phyloP scores from a whole-genome alignment of 768 basidiomycete species.

The Kwoniella pini region DNA sequence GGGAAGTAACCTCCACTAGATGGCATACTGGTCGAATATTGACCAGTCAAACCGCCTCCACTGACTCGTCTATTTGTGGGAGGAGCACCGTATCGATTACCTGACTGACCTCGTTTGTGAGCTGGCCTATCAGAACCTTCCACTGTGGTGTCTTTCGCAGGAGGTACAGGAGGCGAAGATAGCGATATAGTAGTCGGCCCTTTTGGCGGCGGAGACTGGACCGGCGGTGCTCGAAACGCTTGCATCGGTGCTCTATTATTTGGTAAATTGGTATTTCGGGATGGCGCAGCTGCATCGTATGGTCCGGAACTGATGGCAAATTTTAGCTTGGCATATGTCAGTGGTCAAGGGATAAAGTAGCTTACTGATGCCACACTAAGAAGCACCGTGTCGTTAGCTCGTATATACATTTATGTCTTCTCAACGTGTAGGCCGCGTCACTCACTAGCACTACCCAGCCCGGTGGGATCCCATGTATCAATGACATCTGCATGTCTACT shows the following conservation, averaged over 20 bases:
- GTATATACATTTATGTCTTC: no score
- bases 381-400: not conserved
- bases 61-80: conserved; percentile 23
- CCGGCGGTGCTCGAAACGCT: conserved; percentile 41
- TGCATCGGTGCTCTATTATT: conserved; percentile 48
- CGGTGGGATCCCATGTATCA: conserved; percentile 55
- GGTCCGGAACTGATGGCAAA: conserved; percentile 42
- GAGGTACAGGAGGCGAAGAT: conserved; percentile 30
- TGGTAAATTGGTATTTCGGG: conserved; percentile 45
- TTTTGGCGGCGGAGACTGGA: conserved; percentile 26
- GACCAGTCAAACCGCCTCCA: conserved; percentile 48
- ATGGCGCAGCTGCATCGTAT: conserved; percentile 54
- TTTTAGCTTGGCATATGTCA: conserved; percentile 15
- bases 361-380: conserved; percentile 53
- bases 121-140: not conserved
- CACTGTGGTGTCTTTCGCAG: conserved; percentile 14
- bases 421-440: not conserved
- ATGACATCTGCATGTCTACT: conserved; percentile 54
- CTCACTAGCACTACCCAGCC: conserved; percentile 51
- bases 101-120: conserved; percentile 5
- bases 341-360: not conserved
- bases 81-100: conserved; percentile 2
- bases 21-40: conserved; percentile 54
- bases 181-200: conserved; percentile 34
- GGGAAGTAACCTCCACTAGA: conserved; percentile 52